Conservation (phyloP, 495 filamentous ascomycete species). For the Lasiosphaeria miniovina region DNA sequence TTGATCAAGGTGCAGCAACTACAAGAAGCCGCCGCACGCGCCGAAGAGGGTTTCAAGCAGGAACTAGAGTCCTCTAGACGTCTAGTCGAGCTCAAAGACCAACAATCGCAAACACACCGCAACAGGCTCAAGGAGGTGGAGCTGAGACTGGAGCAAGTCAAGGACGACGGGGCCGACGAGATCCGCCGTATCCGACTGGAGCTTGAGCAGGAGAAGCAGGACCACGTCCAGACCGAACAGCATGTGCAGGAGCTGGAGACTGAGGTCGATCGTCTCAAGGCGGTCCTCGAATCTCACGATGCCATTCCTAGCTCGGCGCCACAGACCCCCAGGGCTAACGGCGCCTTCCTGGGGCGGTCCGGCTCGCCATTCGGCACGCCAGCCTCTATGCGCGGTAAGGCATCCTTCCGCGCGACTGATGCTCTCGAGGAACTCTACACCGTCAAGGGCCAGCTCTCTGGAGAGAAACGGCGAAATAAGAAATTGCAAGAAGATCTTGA, state of each 20-base stretch:
- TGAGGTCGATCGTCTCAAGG: constrained; percentile 61
- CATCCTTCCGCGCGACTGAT: constrained; percentile 45
- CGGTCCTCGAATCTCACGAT: constrained; percentile 33
- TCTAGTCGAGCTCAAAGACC: constrained; percentile 79
- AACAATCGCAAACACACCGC: constrained; percentile 76
- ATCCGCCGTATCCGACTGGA: constrained; percentile 75
- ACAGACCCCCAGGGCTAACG: constrained; percentile 58
- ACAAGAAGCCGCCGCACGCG: constrained; percentile 72
- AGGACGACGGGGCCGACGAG: constrained; percentile 77
- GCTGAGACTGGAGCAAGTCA: constrained; percentile 67
- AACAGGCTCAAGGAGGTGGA: constrained; percentile 81
- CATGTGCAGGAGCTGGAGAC: constrained; percentile 72
- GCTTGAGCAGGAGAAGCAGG: constrained; percentile 73
- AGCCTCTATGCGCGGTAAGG: constrained; percentile 46
- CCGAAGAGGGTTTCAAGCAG: constrained; percentile 76
- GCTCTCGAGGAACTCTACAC: constrained; percentile 53
- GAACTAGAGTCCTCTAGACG: constrained; percentile 77
- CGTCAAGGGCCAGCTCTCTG: constrained; percentile 51
- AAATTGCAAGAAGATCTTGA: constrained; percentile 72
- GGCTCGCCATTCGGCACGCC: constrained; percentile 53
- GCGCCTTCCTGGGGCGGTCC: constrained; percentile 43
- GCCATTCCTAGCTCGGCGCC: constrained; percentile 40
- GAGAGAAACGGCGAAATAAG: constrained; percentile 66
- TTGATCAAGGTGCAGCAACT: constrained; percentile 77
- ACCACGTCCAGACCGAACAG: constrained; percentile 66